These are phyloP conservation scores for Royoungia palumana DNA, from an alignment of 768 basidiomycete genomes.

Conservation along the genomic window DNA sequence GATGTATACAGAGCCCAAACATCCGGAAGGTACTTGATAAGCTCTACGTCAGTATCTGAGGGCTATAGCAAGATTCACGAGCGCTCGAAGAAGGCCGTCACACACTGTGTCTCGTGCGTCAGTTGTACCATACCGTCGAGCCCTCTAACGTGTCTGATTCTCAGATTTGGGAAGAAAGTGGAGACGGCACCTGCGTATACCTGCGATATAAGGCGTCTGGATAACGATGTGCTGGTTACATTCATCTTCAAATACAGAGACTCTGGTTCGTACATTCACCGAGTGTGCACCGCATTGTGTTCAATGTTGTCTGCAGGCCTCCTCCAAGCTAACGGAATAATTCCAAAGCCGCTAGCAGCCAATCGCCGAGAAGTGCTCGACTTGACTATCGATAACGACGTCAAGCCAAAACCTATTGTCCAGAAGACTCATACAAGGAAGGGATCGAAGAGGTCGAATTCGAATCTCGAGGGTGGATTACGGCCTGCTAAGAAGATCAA, in stretches of 20 bases:
- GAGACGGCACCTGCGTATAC: background rate
- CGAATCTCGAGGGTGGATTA: background rate
- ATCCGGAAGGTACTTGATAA: fast-evolving
- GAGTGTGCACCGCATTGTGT: background rate
- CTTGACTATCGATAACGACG: slow-evolving; percentile 9
- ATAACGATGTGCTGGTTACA: slow-evolving; percentile 14
- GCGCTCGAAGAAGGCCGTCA: slow-evolving; percentile 30
- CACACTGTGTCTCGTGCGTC: slow-evolving; percentile 28
- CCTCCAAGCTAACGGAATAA: slow-evolving; percentile 27
- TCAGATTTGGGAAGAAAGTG: slow-evolving; percentile 25
- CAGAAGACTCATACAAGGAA: slow-evolving; percentile 6
- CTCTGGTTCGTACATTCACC: slow-evolving; percentile 14
- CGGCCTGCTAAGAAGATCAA: slow-evolving; percentile 27
- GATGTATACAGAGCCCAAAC: slow-evolving; percentile 3
- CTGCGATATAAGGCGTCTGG: slow-evolving; percentile 2
- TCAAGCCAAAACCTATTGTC: slow-evolving; percentile 9
- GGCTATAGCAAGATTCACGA: slow-evolving; percentile 27
- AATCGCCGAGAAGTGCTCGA: slow-evolving; percentile 19
- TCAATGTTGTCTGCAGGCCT: slow-evolving; percentile 17
- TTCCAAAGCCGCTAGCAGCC: slow-evolving; percentile 10
- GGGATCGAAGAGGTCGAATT: slow-evolving; percentile 4
- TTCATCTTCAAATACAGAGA: slow-evolving; percentile 33
- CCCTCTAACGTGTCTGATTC: background rate
- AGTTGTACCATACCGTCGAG: background rate
- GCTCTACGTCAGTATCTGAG: background rate